These are phyloP conservation scores for Jatropha multifida DNA, from an alignment of 441 rosid species.

Conservation along the genomic window DNA sequence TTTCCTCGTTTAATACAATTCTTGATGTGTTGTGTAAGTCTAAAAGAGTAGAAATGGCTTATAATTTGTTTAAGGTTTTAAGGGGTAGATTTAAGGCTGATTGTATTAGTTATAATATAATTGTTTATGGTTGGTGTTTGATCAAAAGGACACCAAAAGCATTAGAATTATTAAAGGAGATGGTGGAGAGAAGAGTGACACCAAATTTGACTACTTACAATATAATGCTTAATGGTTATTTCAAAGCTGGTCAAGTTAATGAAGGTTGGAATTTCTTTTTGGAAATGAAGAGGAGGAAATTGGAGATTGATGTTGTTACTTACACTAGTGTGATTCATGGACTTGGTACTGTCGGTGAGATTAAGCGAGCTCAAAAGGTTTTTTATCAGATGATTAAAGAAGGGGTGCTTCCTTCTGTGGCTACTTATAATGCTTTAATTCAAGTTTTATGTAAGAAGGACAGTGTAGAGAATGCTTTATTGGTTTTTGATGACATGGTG, in stretches of 20 bases:
- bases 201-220: conserved; percentile 71
- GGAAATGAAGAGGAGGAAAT: conserved; percentile 86
- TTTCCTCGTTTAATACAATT: conserved; percentile 72
- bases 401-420: conserved; percentile 84
- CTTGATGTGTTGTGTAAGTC: conserved; percentile 82
- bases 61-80: conserved; percentile 57
- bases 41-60: conserved; percentile 72
- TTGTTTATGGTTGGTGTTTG: conserved; percentile 92
- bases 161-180: conserved; percentile 70
- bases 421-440: conserved; percentile 81
- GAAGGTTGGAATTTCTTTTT: conserved; percentile 83
- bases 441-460: conserved; percentile 94
- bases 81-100: conserved; percentile 68
- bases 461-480: conserved; percentile 65
- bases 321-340: conserved; percentile 80
- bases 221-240: conserved; percentile 75
- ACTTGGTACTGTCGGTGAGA: conserved; percentile 71
- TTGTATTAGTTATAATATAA: conserved; percentile 65
- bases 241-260: conserved; percentile 69
- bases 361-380: conserved; percentile 55
- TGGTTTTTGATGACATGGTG: conserved; percentile 75
- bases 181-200: conserved; percentile 65
- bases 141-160: conserved; percentile 75
- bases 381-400: conserved; percentile 68
- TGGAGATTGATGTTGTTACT: conserved; percentile 73